These are phyloP conservation scores for Sporothrix humicola DNA, from an alignment of 2,329 filamentous ascomycete genomes.

Conservation along the genomic window DNA sequence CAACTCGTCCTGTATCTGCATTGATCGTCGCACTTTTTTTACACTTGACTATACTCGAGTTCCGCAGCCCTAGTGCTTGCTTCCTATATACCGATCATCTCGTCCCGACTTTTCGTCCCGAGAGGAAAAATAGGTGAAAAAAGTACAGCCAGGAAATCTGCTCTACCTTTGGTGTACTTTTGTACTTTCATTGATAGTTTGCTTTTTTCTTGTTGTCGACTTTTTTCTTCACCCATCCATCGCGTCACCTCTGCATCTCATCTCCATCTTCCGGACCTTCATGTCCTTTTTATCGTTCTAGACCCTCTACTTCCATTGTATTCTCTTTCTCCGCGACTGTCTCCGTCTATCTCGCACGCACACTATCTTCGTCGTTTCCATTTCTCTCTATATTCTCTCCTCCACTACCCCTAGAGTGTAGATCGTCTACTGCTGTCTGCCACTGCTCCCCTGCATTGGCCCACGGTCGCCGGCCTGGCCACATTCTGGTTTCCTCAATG, in stretches of 20 bases:
- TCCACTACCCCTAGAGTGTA: no score
- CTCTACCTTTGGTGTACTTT: neutral
- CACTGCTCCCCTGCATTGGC: conserved; percentile 1
- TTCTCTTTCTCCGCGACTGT: no score
- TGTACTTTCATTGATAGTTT: neutral
- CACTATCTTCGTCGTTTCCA: no score
- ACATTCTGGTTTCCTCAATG: conserved; percentile 44
- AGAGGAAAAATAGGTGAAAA: neutral
- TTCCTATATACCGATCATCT: conserved; percentile 18
- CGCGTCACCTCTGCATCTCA: neutral
- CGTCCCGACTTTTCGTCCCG: neutral
- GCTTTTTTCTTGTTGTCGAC: neutral
- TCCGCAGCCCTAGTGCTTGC: neutral
- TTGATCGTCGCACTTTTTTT: neutral
- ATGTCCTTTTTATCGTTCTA: neutral
- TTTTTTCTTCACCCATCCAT: neutral
- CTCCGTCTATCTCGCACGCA: no score
- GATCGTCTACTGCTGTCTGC: neutral
- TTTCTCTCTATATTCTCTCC: no score
- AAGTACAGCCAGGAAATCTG: neutral
- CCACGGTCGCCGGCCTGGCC: conserved; percentile 24
- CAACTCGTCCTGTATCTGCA: neutral
- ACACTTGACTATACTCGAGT: conserved; percentile 10
- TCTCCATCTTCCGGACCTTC: neutral
- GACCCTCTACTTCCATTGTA: no score